A percentile compares a stretch with the other conserved stretches of the same genome.
Evolutionary conservation across 305 asterid genomes (phyloP).

Genomic region (Stenogyne calaminthoides): DNA sequence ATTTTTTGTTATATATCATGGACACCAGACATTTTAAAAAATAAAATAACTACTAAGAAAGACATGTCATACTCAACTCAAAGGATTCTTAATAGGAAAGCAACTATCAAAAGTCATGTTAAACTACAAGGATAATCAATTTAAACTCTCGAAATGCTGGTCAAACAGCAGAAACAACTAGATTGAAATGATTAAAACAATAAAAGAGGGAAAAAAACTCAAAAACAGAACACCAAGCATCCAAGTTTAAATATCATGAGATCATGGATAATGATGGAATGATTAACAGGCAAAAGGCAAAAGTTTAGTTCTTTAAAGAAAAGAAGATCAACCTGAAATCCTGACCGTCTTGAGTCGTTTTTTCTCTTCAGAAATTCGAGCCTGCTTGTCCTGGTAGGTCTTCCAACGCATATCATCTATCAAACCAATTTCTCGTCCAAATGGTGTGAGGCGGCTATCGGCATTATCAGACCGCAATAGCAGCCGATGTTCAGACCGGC

Average conservation of each 20-base stretch:
- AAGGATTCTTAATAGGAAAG: not conserved
- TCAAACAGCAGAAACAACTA: conserved; percentile 12
- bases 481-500: conserved; percentile 97
- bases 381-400: conserved; percentile 82
- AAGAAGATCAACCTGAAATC: conserved; percentile 64
- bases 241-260: conserved; percentile 5
- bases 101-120: not conserved
- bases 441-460: conserved; percentile 96
- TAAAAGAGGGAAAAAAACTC: not conserved
- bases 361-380: conserved; percentile 81
- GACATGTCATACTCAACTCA: not conserved
- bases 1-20: not conserved
- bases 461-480: conserved; percentile 96
- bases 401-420: conserved; percentile 85
- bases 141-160: conserved; percentile 2
- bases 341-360: conserved; percentile 68
- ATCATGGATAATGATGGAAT: conserved; percentile 5
- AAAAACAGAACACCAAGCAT: conserved; percentile 12
- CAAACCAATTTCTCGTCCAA: conserved; percentile 92
- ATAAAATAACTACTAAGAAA: not conserved
- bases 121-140: not conserved
- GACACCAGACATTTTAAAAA: not conserved
- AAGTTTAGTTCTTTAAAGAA: conserved; percentile 9
- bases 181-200: not conserved
- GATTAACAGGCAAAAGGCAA: conserved; percentile 5